Base-by-base conservation (phyloP, 108 stramenopile genomes). In the Cyclotella choctawhatcheeana region DNA sequence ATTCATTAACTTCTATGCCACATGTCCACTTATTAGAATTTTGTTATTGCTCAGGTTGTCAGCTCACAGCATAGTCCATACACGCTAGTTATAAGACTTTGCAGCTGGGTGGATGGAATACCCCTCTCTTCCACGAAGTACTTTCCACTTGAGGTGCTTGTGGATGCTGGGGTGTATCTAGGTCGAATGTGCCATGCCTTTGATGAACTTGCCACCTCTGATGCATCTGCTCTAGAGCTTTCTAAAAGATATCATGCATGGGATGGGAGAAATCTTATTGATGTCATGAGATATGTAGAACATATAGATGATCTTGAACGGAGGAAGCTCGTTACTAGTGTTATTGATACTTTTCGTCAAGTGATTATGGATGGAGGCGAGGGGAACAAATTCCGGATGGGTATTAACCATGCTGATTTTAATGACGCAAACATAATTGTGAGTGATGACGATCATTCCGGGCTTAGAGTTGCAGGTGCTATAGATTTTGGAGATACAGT, bases 401-500 rank as follows among this genome's bases (percentile, higher is more conserved):
- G 88, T 1, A 74, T 87, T 18, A 79, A 82, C 32, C 87, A 87
- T 37, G 82, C 85, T 43, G 96, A 96, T 66, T 96, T 87, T 61
- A 96, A 94, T 71, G 96, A 96, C 82, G 96, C 89, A 25, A 96
- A 96, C 62, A 84, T 95, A 43, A 71, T 96, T 12, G 50, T 93
- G 17, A 81, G 85, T 67, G 79, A 85, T 0, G 62, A 84, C 24
- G 81, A 73, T 33, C 65, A 71, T 21, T 44, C 44, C 29, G 71
- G 71, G 13, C 56, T 72, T 14, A 55, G 65, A 34, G 81, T 93
- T 14, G 73, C 89, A 32, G 95, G 95, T 12, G 91, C 90, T 0
- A 93, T 96, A 72, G 95, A 96, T 75, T 96, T 93, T 84, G 95
- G 95, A 14, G 95, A 96, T 82, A 83, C 89, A 56, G 85, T 92